These are phyloP conservation scores for Apiospora saccharicola DNA, from an alignment of 2,329 filamentous ascomycete genomes.

Conservation along the genomic window DNA sequence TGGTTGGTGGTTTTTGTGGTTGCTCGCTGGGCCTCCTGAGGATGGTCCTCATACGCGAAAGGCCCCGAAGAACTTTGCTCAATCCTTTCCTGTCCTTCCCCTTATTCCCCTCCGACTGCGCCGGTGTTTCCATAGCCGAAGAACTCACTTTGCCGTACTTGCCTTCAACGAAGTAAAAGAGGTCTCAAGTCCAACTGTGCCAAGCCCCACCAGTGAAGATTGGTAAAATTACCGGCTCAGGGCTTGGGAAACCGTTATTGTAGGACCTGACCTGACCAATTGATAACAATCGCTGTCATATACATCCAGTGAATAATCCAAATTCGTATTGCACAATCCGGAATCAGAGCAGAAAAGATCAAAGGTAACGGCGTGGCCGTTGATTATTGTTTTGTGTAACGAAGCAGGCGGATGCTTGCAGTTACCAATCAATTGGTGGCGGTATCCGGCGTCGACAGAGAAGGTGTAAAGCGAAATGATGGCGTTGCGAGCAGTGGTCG, in stretches of 20 bases:
- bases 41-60: constrained; percentile 55
- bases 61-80: constrained; percentile 52
- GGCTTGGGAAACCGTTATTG: neutral
- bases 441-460: constrained; percentile 5
- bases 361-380: neutral
- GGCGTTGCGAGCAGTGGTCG: neutral
- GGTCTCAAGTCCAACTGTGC: neutral
- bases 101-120: neutral
- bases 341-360: neutral
- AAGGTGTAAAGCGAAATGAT: neutral
- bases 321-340: neutral
- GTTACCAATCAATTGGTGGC: constrained; percentile 6
- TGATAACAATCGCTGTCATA: neutral
- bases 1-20: constrained; percentile 25
- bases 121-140: neutral
- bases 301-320: neutral
- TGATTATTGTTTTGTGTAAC: neutral
- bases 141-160: neutral
- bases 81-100: constrained; percentile 51
- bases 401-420: neutral
- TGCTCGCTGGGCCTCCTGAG: constrained; percentile 52
- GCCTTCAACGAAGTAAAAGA: neutral
- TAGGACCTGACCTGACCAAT: neutral
- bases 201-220: neutral
- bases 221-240: neutral